phyloP scores from a whole-genome alignment of 2,329 filamentous ascomycete genomes.

The Trichoderma sp. region DNA sequence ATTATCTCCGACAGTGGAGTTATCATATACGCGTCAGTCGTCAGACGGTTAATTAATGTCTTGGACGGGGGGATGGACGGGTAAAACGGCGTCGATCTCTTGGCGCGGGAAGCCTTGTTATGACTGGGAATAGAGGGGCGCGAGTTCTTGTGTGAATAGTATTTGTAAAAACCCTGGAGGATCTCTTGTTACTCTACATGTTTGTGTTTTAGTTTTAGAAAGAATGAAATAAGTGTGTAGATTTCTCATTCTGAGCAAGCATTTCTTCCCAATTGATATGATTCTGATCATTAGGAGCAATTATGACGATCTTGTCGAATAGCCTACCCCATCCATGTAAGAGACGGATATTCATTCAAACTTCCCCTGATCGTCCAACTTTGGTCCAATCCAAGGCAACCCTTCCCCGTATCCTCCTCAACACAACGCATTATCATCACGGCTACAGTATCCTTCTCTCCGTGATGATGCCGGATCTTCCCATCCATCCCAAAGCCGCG shows the following conservation, averaged over 20 bases:
- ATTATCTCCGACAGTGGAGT: constrained; percentile 1
- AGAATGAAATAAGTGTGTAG: not conserved
- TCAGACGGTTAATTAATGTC: constrained; percentile 11
- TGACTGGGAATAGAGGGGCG: constrained; percentile 5
- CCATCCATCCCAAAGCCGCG: not conserved
- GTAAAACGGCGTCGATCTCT: constrained; percentile 12
- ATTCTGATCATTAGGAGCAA: not conserved
- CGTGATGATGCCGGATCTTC: not conserved
- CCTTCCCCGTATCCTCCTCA: not conserved
- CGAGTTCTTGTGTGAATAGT: not conserved
- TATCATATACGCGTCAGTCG: not conserved
- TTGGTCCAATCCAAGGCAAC: not conserved
- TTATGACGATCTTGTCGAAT: not conserved
- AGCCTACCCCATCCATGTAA: not conserved
- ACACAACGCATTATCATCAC: not conserved
- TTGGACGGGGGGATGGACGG: not conserved
- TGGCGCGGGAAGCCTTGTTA: constrained; percentile 5
- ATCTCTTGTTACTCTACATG: not conserved
- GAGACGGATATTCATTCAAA: not conserved
- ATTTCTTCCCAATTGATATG: not conserved
- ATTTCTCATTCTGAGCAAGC: not conserved
- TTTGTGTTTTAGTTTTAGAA: not conserved
- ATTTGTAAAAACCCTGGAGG: not conserved
- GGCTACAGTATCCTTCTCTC: not conserved
- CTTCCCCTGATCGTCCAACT: not conserved